These are phyloP conservation scores for Aspergillus pseudotamarii DNA, from an alignment of 2,329 filamentous ascomycete species.

Conservation along the genomic window DNA sequence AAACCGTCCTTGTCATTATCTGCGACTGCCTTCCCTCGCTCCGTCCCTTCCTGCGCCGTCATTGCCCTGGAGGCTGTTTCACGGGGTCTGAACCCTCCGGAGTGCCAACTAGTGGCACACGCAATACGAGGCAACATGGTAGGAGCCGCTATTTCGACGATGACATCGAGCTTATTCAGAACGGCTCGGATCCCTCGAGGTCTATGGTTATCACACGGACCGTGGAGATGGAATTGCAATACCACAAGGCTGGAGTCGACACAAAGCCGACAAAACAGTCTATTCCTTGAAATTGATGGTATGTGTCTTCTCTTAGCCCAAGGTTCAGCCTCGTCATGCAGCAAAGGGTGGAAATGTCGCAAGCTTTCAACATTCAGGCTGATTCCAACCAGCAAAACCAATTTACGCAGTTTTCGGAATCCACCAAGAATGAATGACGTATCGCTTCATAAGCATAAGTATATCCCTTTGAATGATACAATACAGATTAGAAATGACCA, in stretches of 20 bases:
- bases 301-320: neutral
- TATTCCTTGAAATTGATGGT: neutral
- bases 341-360: neutral
- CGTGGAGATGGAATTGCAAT: neutral
- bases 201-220: neutral
- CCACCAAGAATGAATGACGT: neutral
- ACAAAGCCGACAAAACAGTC: neutral
- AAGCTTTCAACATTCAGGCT: neutral
- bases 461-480: neutral
- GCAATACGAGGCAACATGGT: neutral
- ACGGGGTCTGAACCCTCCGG: neutral
- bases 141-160: neutral
- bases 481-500: neutral
- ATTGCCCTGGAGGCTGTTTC: neutral
- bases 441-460: neutral
- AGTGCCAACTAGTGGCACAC: neutral
- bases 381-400: neutral
- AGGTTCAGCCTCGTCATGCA: neutral
- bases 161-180: neutral
- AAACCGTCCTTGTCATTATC: neutral
- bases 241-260: neutral
- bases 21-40: slow-evolving; percentile 1
- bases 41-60: neutral
- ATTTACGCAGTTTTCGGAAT: neutral
- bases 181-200: neutral